Percentiles rank a stretch among this genome's conserved stretches.
phyloP scores from a whole-genome alignment of 305 asterid species.

The Fraxinus angustifolia region DNA sequence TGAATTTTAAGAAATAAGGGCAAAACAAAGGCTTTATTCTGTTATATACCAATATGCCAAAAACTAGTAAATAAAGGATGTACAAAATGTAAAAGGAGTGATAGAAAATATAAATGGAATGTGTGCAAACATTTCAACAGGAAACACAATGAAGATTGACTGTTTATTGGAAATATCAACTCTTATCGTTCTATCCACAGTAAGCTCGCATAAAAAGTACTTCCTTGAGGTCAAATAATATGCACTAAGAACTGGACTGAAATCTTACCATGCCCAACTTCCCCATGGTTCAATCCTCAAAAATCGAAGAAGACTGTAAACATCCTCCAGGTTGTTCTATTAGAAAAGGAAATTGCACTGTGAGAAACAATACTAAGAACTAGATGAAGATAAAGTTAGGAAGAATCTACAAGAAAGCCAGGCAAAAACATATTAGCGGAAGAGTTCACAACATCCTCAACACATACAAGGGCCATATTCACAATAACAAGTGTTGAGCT shows the following conservation, averaged over 20 bases:
- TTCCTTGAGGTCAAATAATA: neutral
- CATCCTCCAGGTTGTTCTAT: slow-evolving; percentile 95
- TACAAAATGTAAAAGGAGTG: slow-evolving; percentile 6
- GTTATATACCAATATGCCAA: neutral
- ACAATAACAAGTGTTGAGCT: slow-evolving; percentile 3
- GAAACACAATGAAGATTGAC: slow-evolving; percentile 1
- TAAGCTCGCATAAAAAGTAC: neutral
- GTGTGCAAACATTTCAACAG: slow-evolving; percentile 8
- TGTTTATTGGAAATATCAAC: neutral
- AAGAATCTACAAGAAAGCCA: slow-evolving; percentile 15
- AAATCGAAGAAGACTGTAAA: slow-evolving; percentile 91
- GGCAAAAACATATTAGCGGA: slow-evolving; percentile 3
- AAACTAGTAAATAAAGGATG: neutral
- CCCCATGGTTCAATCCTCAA: slow-evolving; percentile 99
- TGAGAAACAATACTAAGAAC: slow-evolving; percentile 19
- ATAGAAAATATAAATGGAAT: slow-evolving; percentile 2
- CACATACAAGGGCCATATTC: neutral
- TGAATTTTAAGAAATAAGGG: too few species aligned
- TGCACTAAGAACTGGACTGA: slow-evolving; percentile 22
- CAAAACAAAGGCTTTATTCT: neutral
- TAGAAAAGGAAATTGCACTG: slow-evolving; percentile 22
- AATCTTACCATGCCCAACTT: slow-evolving; percentile 94
- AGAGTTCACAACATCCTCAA: slow-evolving; percentile 3
- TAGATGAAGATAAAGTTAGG: slow-evolving; percentile 6
- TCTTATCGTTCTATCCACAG: neutral